These are phyloP conservation scores for Solanum chaucha DNA, from an alignment of 257 asterid species.

Conservation along the genomic window DNA sequence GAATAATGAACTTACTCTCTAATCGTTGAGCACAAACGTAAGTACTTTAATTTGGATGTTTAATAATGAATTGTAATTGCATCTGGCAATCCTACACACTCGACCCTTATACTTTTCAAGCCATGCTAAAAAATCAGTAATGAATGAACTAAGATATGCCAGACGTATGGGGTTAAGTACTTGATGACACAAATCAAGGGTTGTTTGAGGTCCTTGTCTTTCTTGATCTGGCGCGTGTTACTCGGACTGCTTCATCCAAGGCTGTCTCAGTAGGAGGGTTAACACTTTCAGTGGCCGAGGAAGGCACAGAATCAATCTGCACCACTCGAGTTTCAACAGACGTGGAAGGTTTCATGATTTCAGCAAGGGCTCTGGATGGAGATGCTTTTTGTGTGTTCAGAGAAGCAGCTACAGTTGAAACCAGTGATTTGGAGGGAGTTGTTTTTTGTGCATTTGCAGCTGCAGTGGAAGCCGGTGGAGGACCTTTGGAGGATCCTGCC, in stretches of 20 bases:
- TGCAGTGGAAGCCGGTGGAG: constrained; percentile 17
- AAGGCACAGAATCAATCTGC: constrained; percentile 1
- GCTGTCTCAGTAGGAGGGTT: not conserved
- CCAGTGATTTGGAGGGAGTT: constrained; percentile 20
- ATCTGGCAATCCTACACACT: not conserved
- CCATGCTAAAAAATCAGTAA: not conserved
- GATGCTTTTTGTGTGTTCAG: constrained; percentile 38
- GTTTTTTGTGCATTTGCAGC: constrained; percentile 37
- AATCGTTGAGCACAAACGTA: not conserved
- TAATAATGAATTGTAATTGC: not conserved
- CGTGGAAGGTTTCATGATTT: constrained; percentile 15
- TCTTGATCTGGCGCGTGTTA: constrained; percentile 8
- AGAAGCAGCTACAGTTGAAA: constrained; percentile 22
- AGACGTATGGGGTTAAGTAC: not conserved
- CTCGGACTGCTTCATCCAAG: not conserved
- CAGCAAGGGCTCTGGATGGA: constrained; percentile 18
- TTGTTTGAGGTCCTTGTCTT: not conserved
- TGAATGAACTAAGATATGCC: not conserved
- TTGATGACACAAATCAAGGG: not conserved
- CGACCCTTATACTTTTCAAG: not conserved
- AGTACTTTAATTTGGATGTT: not conserved
- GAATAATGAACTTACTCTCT: not conserved
- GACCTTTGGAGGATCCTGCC: constrained; percentile 24
- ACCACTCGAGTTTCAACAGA: not conserved
- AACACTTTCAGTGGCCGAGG: not conserved